phyloP scores from a whole-genome alignment of 345 rosid genomes.

The Schrenkiella parvula region DNA sequence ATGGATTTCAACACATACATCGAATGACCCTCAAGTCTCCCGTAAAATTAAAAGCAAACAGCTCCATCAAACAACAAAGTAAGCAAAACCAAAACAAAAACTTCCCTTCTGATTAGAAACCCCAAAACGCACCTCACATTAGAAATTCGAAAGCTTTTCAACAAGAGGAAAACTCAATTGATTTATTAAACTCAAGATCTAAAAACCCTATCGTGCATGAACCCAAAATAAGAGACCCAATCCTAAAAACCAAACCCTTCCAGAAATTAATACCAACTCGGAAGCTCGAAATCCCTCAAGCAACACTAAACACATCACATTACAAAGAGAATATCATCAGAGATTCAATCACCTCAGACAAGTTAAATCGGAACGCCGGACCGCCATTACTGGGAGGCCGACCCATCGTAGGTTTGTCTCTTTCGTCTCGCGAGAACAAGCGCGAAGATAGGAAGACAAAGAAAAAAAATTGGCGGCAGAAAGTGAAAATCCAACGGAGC shows the following conservation, averaged over 20 bases:
- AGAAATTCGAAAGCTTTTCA: neutral
- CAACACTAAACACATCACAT: slow-evolving; percentile 3
- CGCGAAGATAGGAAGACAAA: neutral
- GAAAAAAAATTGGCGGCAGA: slow-evolving; percentile 2
- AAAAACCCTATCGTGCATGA: slow-evolving; percentile 21
- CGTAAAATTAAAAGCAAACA: neutral
- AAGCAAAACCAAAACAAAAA: neutral
- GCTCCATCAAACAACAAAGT: slow-evolving; percentile 10
- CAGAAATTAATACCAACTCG: neutral
- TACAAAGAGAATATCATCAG: neutral
- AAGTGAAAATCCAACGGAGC: neutral
- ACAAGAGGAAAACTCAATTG: neutral
- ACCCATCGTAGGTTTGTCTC: slow-evolving; percentile 48
- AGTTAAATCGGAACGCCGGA: slow-evolving; percentile 90
- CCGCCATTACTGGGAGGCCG: slow-evolving; percentile 96
- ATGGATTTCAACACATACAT: neutral
- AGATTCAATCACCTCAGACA: slow-evolving; percentile 52
- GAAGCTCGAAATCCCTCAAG: neutral
- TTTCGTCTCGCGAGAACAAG: neutral
- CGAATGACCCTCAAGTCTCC: neutral
- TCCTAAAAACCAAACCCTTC: neutral
- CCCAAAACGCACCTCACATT: neutral
- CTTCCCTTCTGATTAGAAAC: neutral
- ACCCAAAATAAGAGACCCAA: neutral
- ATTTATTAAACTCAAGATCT: neutral